Evolutionary conservation across 768 basidiomycete genomes (phyloP).

Genomic region (Suillus paluster): DNA sequence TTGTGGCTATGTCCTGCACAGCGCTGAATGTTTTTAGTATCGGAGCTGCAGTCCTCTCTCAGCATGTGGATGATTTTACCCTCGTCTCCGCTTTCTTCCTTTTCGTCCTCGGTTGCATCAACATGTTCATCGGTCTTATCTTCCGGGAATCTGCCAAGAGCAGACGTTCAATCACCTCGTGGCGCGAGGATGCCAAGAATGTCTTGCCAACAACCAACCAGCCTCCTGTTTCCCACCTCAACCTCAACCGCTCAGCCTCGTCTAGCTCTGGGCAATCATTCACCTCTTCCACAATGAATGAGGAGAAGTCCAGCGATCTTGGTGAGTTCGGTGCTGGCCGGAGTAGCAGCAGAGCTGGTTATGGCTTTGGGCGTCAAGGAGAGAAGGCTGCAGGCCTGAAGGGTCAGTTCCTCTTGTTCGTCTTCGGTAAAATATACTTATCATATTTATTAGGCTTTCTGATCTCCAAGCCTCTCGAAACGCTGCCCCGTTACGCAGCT

Average conservation of each 20-base stretch:
- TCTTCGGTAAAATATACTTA: not conserved
- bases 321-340: slow-evolving; percentile 26
- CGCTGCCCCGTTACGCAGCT: slow-evolving; percentile 61
- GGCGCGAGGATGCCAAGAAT: slow-evolving; percentile 57
- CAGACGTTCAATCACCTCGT: slow-evolving; percentile 66
- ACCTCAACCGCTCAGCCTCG: slow-evolving; percentile 29
- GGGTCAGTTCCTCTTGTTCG: slow-evolving; percentile 39
- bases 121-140: slow-evolving; percentile 77
- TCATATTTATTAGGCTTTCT: slow-evolving; percentile 46
- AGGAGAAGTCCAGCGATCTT: slow-evolving; percentile 29
- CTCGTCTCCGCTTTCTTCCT: slow-evolving; percentile 92
- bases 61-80: slow-evolving; percentile 85
- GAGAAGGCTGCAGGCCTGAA: slow-evolving; percentile 71
- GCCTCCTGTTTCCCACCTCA: slow-evolving; percentile 17
- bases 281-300: slow-evolving; percentile 33
- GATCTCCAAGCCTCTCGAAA: slow-evolving; percentile 64
- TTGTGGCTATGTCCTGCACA: slow-evolving; percentile 2
- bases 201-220: slow-evolving; percentile 55
- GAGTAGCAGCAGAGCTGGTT: slow-evolving; percentile 48
- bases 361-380: slow-evolving; percentile 82
- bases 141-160: slow-evolving; percentile 66
- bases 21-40: slow-evolving; percentile 45
- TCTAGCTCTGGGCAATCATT: slow-evolving; percentile 27
- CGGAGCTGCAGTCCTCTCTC: slow-evolving; percentile 72
- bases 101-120: slow-evolving; percentile 89